phyloP scores from a whole-genome alignment of 331 rosid genomes.

The Malus hybrid region DNA sequence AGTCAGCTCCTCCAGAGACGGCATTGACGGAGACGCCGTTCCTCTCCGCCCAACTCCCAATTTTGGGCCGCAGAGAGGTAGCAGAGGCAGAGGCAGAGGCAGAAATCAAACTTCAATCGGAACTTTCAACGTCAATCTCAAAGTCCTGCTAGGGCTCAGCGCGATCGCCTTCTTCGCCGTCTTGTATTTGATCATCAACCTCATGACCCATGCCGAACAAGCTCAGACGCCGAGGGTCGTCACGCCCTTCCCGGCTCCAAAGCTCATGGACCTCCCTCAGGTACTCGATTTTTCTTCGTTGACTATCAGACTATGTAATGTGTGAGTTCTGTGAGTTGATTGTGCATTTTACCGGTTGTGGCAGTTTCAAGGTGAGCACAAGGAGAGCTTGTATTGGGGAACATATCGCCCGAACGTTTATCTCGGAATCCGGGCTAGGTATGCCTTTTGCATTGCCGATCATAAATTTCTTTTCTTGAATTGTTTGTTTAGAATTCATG shows the following conservation, averaged over 20 bases:
- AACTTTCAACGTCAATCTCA: constrained; percentile 43
- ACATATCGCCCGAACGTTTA: constrained; percentile 90
- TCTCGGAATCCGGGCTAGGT: constrained; percentile 94
- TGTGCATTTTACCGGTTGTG: constrained; percentile 2
- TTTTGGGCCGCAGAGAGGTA: constrained; percentile 17
- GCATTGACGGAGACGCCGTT: constrained; percentile 6
- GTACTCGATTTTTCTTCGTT: constrained; percentile 14
- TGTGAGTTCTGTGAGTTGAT: constrained; percentile 1
- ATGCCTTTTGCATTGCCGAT: not conserved
- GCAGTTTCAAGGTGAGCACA: constrained; percentile 93
- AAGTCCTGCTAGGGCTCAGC: constrained; percentile 38
- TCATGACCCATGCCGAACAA: constrained; percentile 18
- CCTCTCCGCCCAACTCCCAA: constrained; percentile 24
- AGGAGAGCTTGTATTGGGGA: constrained; percentile 97
- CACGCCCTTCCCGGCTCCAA: constrained; percentile 82
- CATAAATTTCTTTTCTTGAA: not conserved
- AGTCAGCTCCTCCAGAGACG: constrained; percentile 26
- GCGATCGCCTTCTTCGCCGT: constrained; percentile 45
- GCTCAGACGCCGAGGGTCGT: constrained; percentile 43
- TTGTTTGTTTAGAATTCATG: not conserved
- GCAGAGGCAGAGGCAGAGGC: constrained; percentile 20
- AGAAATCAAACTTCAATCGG: constrained; percentile 39
- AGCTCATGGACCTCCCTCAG: constrained; percentile 87
- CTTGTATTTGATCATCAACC: constrained; percentile 36
- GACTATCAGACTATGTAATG: not conserved